Evolutionary conservation across 2,329 filamentous ascomycete genomes (phyloP).

Genomic region (Magnaporthiopsis poae): DNA sequence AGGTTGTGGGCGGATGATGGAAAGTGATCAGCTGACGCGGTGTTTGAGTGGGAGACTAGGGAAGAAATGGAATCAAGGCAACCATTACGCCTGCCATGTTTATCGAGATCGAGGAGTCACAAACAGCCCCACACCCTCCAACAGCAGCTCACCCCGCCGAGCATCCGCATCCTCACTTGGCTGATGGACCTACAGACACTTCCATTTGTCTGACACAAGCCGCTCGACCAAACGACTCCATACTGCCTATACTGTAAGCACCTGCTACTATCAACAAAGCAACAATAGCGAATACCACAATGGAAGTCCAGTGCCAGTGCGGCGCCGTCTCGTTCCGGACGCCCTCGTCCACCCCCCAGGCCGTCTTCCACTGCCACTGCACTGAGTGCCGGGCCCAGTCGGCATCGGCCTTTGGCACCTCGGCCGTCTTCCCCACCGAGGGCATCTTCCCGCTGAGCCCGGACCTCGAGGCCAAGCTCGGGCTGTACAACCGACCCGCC

Average conservation of each 20-base stretch:
- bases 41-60: neutral
- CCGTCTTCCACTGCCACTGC: constrained; percentile 65
- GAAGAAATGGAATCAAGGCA: no score
- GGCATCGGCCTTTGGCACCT: constrained; percentile 30
- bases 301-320: constrained; percentile 58
- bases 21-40: neutral
- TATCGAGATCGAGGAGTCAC: neutral
- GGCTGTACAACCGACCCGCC: constrained; percentile 10
- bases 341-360: constrained; percentile 47
- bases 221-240: neutral
- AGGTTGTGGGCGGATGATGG: neutral
- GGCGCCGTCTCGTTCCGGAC: constrained; percentile 53
- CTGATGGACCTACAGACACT: neutral
- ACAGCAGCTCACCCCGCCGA: neutral
- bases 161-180: no score
- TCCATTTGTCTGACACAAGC: neutral
- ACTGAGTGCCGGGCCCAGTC: constrained; percentile 56
- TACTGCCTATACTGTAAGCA: no score
- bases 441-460: constrained; percentile 11
- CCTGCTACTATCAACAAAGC: neutral
- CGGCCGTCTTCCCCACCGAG: constrained; percentile 11
- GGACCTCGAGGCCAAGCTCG: neutral
- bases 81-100: no score
- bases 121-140: neutral
- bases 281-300: constrained; percentile 17